Evolutionary conservation across 2,329 filamentous ascomycete genomes (phyloP).

Genomic region (Fusarium sterilihyphosum): DNA sequence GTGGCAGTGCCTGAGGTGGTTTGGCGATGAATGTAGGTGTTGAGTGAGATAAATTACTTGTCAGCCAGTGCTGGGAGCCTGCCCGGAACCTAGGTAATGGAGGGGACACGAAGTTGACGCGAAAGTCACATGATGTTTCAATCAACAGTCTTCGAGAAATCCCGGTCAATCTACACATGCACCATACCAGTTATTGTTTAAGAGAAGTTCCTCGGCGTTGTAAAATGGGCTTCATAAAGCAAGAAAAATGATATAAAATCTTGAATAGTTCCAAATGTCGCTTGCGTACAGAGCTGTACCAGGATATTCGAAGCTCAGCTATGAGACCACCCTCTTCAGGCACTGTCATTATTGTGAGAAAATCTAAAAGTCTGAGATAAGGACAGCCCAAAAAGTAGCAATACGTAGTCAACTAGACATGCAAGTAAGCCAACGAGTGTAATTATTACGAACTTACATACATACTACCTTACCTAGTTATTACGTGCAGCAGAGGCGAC

Average conservation of each 20-base stretch:
- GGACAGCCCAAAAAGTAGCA: background rate
- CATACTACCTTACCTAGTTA: background rate
- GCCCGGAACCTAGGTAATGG: background rate
- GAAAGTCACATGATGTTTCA: slow-evolving; percentile 46
- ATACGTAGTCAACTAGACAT: background rate
- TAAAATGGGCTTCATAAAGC: background rate
- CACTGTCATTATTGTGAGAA: background rate
- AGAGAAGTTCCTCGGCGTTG: background rate
- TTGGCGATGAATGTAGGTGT: background rate
- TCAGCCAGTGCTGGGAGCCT: slow-evolving; percentile 26
- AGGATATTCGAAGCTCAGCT: background rate
- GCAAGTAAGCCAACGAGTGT: slow-evolving; percentile 4
- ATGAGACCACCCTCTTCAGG: background rate
- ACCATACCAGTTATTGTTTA: background rate
- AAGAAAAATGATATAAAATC: background rate
- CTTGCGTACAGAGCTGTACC: background rate
- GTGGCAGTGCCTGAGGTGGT: slow-evolving; percentile 7
- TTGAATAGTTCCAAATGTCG: background rate
- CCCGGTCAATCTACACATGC: background rate
- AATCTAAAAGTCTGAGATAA: background rate
- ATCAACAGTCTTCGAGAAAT: background rate
- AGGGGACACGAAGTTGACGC: slow-evolving; percentile 41
- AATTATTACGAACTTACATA: background rate
- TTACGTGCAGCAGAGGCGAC: slow-evolving; percentile 1
- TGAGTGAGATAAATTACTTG: slow-evolving; percentile 38